A percentile compares a stretch with the other conserved stretches of the same genome.
These are phyloP conservation scores for Saxophila tyrrhenica DNA, from an alignment of 495 filamentous ascomycete genomes.

Conservation along the genomic window DNA sequence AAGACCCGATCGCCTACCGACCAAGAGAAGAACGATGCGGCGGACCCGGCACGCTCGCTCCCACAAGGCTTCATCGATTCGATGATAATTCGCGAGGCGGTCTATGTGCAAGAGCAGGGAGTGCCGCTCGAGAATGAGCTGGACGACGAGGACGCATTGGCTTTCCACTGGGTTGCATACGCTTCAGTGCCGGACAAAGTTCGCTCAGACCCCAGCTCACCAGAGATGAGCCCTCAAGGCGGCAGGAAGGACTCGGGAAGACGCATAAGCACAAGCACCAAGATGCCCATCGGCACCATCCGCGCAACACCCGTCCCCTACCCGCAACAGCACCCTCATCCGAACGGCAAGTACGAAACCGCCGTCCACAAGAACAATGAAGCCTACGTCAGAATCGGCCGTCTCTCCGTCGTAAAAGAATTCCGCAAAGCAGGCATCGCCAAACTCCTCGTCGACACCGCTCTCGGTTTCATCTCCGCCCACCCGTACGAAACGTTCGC, in stretches of 20 bases:
- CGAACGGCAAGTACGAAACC: slow-evolving; percentile 25
- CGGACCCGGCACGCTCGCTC: slow-evolving; percentile 36
- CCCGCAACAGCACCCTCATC: slow-evolving; percentile 41
- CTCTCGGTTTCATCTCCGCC: slow-evolving; percentile 47
- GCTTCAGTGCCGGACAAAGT: slow-evolving; percentile 36
- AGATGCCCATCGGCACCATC: slow-evolving; percentile 56
- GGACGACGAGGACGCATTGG: slow-evolving; percentile 66
- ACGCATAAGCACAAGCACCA: slow-evolving; percentile 19
- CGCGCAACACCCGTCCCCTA: slow-evolving; percentile 72
- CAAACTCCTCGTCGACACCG: slow-evolving; percentile 48
- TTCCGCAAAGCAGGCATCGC: slow-evolving; percentile 56
- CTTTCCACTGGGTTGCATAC: slow-evolving; percentile 76
- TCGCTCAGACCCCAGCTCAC: slow-evolving; percentile 23
- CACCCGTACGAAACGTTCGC: slow-evolving; percentile 39
- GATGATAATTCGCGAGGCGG: slow-evolving; percentile 61
- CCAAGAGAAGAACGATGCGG: slow-evolving; percentile 33
- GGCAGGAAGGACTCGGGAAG: slow-evolving; percentile 4
- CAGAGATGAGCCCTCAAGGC: not conserved
- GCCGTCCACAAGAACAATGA: slow-evolving; percentile 47
- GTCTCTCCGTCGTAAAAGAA: slow-evolving; percentile 53
- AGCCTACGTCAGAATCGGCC: slow-evolving; percentile 65
- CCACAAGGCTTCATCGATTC: slow-evolving; percentile 61
- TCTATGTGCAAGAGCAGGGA: slow-evolving; percentile 69
- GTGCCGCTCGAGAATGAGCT: slow-evolving; percentile 57
- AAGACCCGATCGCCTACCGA: slow-evolving; percentile 28